Evolutionary conservation across 306 rosid genomes (phyloP), one percentile per base, ranked within the genome.

Genomic region (Rubus parviflorus): DNA sequence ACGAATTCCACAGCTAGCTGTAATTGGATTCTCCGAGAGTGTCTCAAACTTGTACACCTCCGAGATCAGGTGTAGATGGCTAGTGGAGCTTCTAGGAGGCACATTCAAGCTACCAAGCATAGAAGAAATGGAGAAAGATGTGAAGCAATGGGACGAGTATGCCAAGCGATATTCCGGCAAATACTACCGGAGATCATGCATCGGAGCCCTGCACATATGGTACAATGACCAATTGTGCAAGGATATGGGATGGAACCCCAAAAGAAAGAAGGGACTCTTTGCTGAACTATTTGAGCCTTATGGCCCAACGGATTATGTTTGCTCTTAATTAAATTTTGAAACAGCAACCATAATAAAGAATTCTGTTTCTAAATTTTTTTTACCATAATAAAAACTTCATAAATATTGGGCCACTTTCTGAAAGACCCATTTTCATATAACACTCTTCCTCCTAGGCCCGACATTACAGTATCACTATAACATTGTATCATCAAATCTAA

Each of bases 191-290:
- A 84, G 94, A 76, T 85, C 87, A 7, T 81, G 89, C 79, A 66
- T 89, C 10, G 88, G 67, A 53, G 79, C 82, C 4, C 56, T 89
- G 60, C 90, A 89, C 58, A 75, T 86, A 41, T 85, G 89, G 89
- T 82, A 87, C 56, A 81, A 78, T 54, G 95, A 87, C 56, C 94
- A 86, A 40, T 48, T 91, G 0, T 91, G 97, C 87, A 88, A 83
- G 40, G 97, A 91, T 86, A 91, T 89, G 89, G 85, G 89, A 5
- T 89, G 91, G 94, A 91, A 82, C 63, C 92, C 83, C 47, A 83
- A 30, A 62, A 86, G 91, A 64, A 91, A 91, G 76, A 89, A 83
- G 16, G 90, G 92, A 15, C 76, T 87, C 63, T 25, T 86, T 8
- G 85, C 91, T 71, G 94, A 91, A 23, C 68, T 91, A 6, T 86